phyloP scores from a whole-genome alignment of 2,329 filamentous ascomycete species.

The Colletotrichum euphorbiae region DNA sequence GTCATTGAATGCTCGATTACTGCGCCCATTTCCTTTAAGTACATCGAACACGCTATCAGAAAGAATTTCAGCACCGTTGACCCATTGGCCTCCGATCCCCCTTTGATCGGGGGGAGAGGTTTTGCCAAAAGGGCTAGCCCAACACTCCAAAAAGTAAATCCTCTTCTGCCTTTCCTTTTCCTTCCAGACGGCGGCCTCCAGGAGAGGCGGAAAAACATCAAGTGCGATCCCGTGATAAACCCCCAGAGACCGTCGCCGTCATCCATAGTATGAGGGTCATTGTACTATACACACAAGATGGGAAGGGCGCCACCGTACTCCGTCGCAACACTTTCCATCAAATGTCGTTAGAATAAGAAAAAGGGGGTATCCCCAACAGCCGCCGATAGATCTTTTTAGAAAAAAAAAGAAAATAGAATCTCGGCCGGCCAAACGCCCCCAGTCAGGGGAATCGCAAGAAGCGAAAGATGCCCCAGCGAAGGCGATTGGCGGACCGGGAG shows the following conservation, averaged over 20 bases:
- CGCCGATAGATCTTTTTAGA: slow-evolving; percentile 16
- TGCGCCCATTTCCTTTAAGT: slow-evolving; percentile 25
- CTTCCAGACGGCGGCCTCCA: not conserved
- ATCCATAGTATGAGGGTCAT: slow-evolving; percentile 34
- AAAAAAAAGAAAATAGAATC: not conserved
- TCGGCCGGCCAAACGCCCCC: slow-evolving; percentile 18
- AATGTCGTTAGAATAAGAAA: slow-evolving; percentile 31
- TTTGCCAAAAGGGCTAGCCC: not conserved
- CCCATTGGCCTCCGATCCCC: not conserved
- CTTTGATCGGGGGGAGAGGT: not conserved
- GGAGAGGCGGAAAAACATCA: not conserved
- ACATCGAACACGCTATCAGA: slow-evolving; percentile 26
- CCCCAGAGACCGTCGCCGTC: not conserved
- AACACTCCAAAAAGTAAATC: slow-evolving; percentile 5
- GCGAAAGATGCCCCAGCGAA: slow-evolving; percentile 19
- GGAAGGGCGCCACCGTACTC: slow-evolving; percentile 30
- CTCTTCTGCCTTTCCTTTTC: not conserved
- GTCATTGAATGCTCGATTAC: slow-evolving; percentile 37
- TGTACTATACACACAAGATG: slow-evolving; percentile 39
- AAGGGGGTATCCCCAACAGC: slow-evolving; percentile 12
- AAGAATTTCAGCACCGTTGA: slow-evolving; percentile 10
- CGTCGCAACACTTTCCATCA: slow-evolving; percentile 34
- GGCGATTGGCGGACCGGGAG: slow-evolving; percentile 14
- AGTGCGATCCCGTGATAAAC: not conserved
- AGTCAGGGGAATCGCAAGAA: slow-evolving; percentile 14